Base-by-base conservation (phyloP, 495 filamentous ascomycete species). In the Aspergillus mulundensis region DNA sequence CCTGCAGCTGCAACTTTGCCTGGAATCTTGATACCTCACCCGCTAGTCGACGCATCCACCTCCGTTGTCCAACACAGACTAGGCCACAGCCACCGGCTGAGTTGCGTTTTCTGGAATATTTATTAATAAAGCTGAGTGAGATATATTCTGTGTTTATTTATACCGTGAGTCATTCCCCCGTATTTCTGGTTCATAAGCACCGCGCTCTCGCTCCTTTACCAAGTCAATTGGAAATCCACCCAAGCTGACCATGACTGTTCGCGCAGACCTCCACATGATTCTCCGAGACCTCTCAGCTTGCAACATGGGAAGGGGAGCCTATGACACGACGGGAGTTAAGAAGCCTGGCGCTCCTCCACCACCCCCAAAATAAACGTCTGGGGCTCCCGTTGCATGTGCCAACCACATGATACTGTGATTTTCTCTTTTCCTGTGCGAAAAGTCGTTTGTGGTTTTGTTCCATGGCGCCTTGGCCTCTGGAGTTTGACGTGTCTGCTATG, bases 281-380 rank as follows among this genome's bases (percentile, higher is more conserved):
- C 66, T 73, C 48, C 70, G 75, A 66, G 75, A 76, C 50, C 64
- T 67, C 39, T 70, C 73, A 40, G 70, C 72, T 47, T 73, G 66
- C 66, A 83, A 83, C 66, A 83, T 84, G 80, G 81, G 80, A 60
- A 77, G 81, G 48, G 81, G 81, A 50, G 78, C 77, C 61, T 84
- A 84, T 60, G 81, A 84, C 58, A 84, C 80, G 51, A 84, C 81
- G 4, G 81, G 80, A 20, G 76, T 81, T 18, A 77, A 80, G 64
- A 81, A 81, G 68, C 81, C 81, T 42, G 74, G 78, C 52, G 75
- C 75, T 62, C 80, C 80, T 55, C 76, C 74, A 57, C 71, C 70
- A 53, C 69, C 67, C 45, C 71, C 69, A 24, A 72, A 65, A 70
- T 66, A 54, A 50, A 30, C 47, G 51, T 58, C 43, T 62, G 23